A percentile compares a stretch with the other conserved stretches of the same genome.
phyloP scores from a whole-genome alignment of 495 filamentous ascomycete species.

The Hypomontagnella submonticulosa region DNA sequence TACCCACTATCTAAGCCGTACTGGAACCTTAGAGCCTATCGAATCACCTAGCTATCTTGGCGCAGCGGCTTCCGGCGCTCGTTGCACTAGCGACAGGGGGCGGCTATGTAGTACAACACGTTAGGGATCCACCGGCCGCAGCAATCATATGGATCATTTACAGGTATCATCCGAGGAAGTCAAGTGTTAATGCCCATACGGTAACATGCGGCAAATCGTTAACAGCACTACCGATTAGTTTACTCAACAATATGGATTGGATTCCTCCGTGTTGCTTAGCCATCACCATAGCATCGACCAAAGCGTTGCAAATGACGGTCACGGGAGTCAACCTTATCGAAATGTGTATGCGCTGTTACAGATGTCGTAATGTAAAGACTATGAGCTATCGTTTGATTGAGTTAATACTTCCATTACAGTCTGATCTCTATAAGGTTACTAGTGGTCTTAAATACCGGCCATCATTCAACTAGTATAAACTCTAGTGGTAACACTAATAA shows the following conservation, averaged over 20 bases:
- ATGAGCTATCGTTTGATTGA: too few relatives aligned
- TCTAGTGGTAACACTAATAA: too few relatives aligned
- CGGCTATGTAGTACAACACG: conserved; percentile 28
- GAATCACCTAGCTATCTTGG: conserved; percentile 20
- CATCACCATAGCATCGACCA: conserved; percentile 19
- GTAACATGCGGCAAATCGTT: neutral
- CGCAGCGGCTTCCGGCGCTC: conserved; percentile 22
- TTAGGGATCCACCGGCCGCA: conserved; percentile 20
- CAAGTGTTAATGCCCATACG: conserved; percentile 11
- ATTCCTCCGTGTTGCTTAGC: conserved; percentile 27
- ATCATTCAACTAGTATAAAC: too few relatives aligned
- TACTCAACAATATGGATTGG: conserved; percentile 2
- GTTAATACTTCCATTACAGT: too few relatives aligned
- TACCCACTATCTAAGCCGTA: conserved; percentile 12
- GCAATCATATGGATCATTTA: conserved; percentile 17
- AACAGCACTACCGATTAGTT: conserved; percentile 18
- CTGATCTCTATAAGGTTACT: too few relatives aligned
- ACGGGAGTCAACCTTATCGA: conserved; percentile 21
- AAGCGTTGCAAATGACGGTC: conserved; percentile 6
- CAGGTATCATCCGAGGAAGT: conserved; percentile 2
- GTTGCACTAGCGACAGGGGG: conserved; percentile 31
- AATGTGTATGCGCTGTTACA: conserved; percentile 2
- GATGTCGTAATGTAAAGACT: neutral
- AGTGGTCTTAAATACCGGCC: too few relatives aligned
- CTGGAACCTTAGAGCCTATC: conserved; percentile 20